Evolutionary conservation across 2,329 filamentous ascomycete species (phyloP), one percentile per base, ranked within the genome.

Genomic region (Exophiala mesophila): DNA sequence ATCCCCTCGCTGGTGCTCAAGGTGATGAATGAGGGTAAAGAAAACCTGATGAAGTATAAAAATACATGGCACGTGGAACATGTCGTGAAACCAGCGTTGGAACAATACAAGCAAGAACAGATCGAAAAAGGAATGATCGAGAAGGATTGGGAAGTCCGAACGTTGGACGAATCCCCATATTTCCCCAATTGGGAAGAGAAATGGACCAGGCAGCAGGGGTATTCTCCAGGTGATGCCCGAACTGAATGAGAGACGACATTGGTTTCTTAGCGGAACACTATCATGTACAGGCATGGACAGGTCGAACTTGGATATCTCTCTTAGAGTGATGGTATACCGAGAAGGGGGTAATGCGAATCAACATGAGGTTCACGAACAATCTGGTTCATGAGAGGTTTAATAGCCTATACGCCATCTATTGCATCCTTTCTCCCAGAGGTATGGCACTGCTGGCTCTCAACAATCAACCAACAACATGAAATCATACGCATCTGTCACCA

Each of bases 1-100:
- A 67, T 94, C 0, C 88, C 88, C 0, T 76, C 75, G 0, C 59
- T 94, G 4, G 39, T 88, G 2, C 62, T 79, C 2, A 85, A 83
- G 63, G 67, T 92, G 1, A 55, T 90, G n/a, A 74, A 69, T 15
- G 78, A 86, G 20, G 85, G 82, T 2, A 88, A 88, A 63, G 73
- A 72, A 58, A 78, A 63, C 28, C 56, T 90, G 7, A 80, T 89
- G 79, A 73, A 82, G 54, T 92, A 92, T 58, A 94, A 94, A 67
- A 78, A 74, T n/a, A 84, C 82, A 0, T 87, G 82, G 79, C 84
- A 89, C 62, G 80, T 83, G 1, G 80, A 89, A 60, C 82, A 88
- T 63, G 73, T 88, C 0, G 76, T 79, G 0, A 67, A 86, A 36
- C 83, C 84, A 0, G 71, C 72, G 0, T 56, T 92, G 47, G 73